Conservation (phyloP, 257 asterid species). For the Salvia splendens region DNA sequence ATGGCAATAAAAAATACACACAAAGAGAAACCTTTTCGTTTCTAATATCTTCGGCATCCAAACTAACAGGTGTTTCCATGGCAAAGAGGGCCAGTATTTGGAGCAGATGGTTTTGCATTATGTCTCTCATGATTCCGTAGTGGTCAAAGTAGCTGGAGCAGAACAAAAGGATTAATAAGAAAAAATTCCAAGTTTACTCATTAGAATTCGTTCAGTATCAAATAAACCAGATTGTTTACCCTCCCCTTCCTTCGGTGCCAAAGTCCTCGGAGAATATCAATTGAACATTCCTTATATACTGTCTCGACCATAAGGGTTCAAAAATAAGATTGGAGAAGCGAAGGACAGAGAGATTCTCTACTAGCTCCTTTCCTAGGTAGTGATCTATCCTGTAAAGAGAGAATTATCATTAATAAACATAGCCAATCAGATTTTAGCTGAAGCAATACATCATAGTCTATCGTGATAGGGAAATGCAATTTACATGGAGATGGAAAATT, state of each 20-base stretch:
- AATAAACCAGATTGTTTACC: conserved; percentile 51
- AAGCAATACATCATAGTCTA: not conserved
- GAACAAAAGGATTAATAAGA: conserved; percentile 23
- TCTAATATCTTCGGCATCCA: conserved; percentile 96
- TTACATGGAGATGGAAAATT: not conserved
- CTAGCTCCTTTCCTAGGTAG: conserved; percentile 96
- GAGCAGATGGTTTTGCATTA: conserved; percentile 96
- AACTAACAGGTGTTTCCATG: conserved; percentile 98
- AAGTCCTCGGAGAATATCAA: conserved; percentile 94
- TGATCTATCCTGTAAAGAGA: conserved; percentile 81
- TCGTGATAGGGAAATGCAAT: not conserved
- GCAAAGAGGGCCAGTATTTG: conserved; percentile 97
- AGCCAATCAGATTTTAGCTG: not conserved
- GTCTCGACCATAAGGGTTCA: conserved; percentile 97
- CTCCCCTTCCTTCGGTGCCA: conserved; percentile 99
- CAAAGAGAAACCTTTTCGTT: conserved; percentile 70
- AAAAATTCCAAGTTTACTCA: not conserved
- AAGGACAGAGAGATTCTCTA: conserved; percentile 93
- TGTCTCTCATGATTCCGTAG: conserved; percentile 90
- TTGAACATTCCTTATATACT: conserved; percentile 89
- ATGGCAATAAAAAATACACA: not conserved
- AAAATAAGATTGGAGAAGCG: conserved; percentile 92
- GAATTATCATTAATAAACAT: conserved; percentile 1
- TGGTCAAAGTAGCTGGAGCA: conserved; percentile 79
- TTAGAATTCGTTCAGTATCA: conserved; percentile 9